These are phyloP conservation scores for Isabelozyma heimii DNA, from an alignment of 805 yeast genomes.

Conservation along the genomic window DNA sequence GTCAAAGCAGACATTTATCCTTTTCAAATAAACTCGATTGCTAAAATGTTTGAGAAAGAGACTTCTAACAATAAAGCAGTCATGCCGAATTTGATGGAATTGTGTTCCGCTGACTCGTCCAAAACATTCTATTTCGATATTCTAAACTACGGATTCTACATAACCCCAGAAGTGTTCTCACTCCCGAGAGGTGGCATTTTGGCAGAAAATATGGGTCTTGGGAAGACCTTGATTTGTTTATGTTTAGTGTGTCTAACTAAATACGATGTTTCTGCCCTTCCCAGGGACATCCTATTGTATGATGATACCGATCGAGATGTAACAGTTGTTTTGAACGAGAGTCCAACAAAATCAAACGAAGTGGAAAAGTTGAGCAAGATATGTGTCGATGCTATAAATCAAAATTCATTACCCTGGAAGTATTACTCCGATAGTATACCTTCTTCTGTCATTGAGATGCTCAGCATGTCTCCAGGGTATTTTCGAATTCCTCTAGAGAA, in stretches of 20 bases:
- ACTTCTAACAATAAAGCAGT: constrained; percentile 22
- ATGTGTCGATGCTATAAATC: constrained; percentile 43
- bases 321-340: background rate
- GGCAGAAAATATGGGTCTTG: constrained; percentile 70
- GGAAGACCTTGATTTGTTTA: constrained; percentile 60
- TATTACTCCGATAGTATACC: constrained; percentile 45
- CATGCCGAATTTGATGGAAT: constrained; percentile 33
- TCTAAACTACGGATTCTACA: constrained; percentile 21
- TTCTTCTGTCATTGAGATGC: constrained; percentile 28
- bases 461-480: constrained; percentile 42
- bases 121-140: constrained; percentile 35
- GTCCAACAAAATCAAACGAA: background rate
- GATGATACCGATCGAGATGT: constrained; percentile 4
- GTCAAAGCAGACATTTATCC: constrained; percentile 50
- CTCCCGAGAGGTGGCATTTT: constrained; percentile 61
- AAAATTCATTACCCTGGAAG: constrained; percentile 60
- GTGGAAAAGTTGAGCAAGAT: constrained; percentile 23
- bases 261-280: constrained; percentile 47
- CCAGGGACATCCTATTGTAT: constrained; percentile 25
- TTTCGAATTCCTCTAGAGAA: constrained; percentile 33
- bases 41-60: constrained; percentile 59
- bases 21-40: constrained; percentile 60
- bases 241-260: constrained; percentile 56
- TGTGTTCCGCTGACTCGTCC: constrained; percentile 15
- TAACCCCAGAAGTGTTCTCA: constrained; percentile 39